Conservation (phyloP, 352 stramenopile species). For the Phytophthora gonapodyides region DNA sequence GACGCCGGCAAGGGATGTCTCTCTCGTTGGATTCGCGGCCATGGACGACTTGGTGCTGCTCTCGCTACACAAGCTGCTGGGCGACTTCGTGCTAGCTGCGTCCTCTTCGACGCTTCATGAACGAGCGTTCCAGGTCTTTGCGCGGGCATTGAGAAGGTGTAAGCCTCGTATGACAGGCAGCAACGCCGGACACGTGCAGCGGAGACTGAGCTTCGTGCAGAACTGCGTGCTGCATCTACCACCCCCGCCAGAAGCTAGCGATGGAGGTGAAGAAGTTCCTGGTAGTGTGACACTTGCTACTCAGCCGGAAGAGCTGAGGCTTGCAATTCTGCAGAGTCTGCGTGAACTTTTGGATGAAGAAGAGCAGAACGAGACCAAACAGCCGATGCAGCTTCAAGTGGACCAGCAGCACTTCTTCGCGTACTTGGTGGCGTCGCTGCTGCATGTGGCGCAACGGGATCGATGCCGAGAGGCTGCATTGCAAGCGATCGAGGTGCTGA, state of each 20-base stretch:
- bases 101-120: slow-evolving; percentile 30
- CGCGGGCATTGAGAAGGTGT: slow-evolving; percentile 39
- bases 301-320: slow-evolving; percentile 66
- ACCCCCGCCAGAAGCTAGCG: slow-evolving; percentile 32
- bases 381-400: slow-evolving; percentile 23
- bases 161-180: slow-evolving; percentile 31
- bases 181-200: slow-evolving; percentile 19
- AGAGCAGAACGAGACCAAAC: slow-evolving; percentile 9
- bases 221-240: slow-evolving; percentile 67
- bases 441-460: slow-evolving; percentile 65
- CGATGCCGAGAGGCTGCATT: slow-evolving; percentile 46
- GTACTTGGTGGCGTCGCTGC: slow-evolving; percentile 62
- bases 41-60: slow-evolving; percentile 75
- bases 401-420: slow-evolving; percentile 72
- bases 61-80: slow-evolving; percentile 64
- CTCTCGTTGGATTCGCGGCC: slow-evolving; percentile 28
- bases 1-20: slow-evolving; percentile 3
- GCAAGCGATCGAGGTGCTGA: slow-evolving; percentile 47
- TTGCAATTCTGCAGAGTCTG: slow-evolving; percentile 54
- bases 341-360: slow-evolving; percentile 36
- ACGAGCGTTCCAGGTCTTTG: slow-evolving; percentile 28
- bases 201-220: slow-evolving; percentile 50
- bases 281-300: slow-evolving; percentile 20
- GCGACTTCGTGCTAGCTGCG: slow-evolving; percentile 31
- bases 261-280: slow-evolving; percentile 17